Base-by-base conservation (phyloP, 192 early-diverging fungal genomes). In the Umbelopsis sp. region DNA sequence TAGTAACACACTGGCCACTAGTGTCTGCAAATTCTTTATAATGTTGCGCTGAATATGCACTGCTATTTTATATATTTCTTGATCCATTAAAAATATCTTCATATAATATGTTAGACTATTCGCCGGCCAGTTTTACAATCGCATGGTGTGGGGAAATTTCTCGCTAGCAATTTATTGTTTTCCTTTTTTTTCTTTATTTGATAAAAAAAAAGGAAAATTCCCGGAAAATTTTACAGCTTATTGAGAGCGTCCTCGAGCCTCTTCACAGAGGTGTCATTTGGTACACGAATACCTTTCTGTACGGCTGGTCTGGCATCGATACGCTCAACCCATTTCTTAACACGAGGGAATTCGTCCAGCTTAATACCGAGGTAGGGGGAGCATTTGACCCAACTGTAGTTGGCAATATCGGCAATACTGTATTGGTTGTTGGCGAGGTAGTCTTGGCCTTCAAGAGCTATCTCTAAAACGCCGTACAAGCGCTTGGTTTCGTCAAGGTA, bases 361-460 rank as follows among this genome's bases (percentile, higher is more conserved):
- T 38, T 21, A 10, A 85, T 53, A 7, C 77, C 78, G 21, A 71
- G 14, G 43, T 47, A 66, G 36, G 26, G 43, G 26, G 71, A 38
- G 14, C 10, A n/a, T 1, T 49, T 22, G n/a, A 74, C 62, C 85
- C 85, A 87, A 17, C 68, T 41, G 69, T 77, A 89, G 68, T 68
- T 81, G 11, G 79, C 74, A 68, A 86, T 86, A 44, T 89, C 87
- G 4, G 87, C 85, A 47, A 89, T 59, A 38, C 80, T 81, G 68
- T 72, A 85, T 34, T 74, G 68, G 31, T 75, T 50, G 25, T 68
- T 75, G 29, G 78, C 77, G 2, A 86, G 69, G 16, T 75, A 79
- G 12, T 74, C 76, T 32, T 77, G 59, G 22, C 71, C 71, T 14
- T 62, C 41, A 14, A 86, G 62, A 21, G 67, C 51, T 11, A 45